Percentiles rank a stretch among this genome's conserved stretches.
phyloP scores from a whole-genome alignment of 2,329 filamentous ascomycete species.

The Elsinoe arachidis region DNA sequence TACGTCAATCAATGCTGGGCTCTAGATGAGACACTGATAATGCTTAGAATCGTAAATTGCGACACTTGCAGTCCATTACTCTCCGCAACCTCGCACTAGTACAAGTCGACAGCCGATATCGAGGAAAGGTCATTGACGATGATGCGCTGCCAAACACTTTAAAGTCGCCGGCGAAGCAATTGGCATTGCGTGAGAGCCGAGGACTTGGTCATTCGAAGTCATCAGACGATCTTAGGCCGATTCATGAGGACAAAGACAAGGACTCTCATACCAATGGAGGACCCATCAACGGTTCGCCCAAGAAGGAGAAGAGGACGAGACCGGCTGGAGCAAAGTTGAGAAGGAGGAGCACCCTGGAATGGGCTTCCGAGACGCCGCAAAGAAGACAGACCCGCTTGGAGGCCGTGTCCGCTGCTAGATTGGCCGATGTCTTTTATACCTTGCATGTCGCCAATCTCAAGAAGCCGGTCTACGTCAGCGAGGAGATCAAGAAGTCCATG shows the following conservation, averaged over 20 bases:
- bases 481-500: constrained; percentile 68
- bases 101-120: constrained; percentile 38
- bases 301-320: constrained; percentile 18
- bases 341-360: constrained; percentile 54
- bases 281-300: constrained; percentile 3
- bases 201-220: constrained; percentile 50
- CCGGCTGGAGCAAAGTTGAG: constrained; percentile 34
- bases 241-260: constrained; percentile 19
- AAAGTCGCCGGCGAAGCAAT: constrained; percentile 59
- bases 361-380: constrained; percentile 51
- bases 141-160: constrained; percentile 60
- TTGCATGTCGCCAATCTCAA: constrained; percentile 57
- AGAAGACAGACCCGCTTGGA: constrained; percentile 67
- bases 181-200: constrained; percentile 43
- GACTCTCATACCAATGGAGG: constrained; percentile 8
- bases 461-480: constrained; percentile 84
- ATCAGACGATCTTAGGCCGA: constrained; percentile 43
- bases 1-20: constrained; percentile 22
- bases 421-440: constrained; percentile 86
- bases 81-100: constrained; percentile 74
- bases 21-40: constrained; percentile 9
- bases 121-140: constrained; percentile 62
- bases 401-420: constrained; percentile 57
- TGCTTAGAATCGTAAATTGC: constrained; percentile 69
- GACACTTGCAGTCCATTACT: constrained; percentile 79